phyloP scores from a whole-genome alignment of 2,329 filamentous ascomycete genomes.

The Esteya vermicola region DNA sequence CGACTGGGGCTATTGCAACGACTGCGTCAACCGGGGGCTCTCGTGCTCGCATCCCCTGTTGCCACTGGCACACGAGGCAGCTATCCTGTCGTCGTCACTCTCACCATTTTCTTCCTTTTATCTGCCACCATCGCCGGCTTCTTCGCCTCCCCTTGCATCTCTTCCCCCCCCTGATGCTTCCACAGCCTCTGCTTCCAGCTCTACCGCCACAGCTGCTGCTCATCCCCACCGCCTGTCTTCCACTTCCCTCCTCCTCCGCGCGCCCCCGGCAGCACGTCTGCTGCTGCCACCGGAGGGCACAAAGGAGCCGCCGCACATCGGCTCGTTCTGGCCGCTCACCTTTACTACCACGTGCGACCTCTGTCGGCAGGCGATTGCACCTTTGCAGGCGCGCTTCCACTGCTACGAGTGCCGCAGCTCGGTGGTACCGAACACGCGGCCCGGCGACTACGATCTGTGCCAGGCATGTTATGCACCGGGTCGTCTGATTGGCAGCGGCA shows the following conservation, averaged over 20 bases:
- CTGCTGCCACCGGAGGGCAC: constrained; percentile 31
- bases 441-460: constrained; percentile 82
- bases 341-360: constrained; percentile 69
- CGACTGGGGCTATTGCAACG: constrained; percentile 88
- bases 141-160: no score
- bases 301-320: constrained; percentile 23
- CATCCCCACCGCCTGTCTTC: no score
- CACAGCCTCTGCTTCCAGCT: constrained; percentile 21
- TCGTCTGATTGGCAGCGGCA: constrained; percentile 41
- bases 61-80: constrained; percentile 49
- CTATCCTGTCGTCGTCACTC: no score
- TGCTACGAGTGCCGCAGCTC: constrained; percentile 58
- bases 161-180: no score
- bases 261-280: constrained; percentile 31
- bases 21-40: constrained; percentile 69
- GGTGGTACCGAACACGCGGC: constrained; percentile 24
- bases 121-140: no score
- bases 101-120: no score
- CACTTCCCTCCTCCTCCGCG: no score
- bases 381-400: constrained; percentile 59
- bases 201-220: constrained; percentile 32
- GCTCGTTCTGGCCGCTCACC: constrained; percentile 50
- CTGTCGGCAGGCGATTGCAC: constrained; percentile 59
- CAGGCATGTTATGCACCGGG: constrained; percentile 54
- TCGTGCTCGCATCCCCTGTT: constrained; percentile 73